Base-by-base conservation (phyloP, 352 stramenopile species). In the Pseudoperonospora humuli region DNA sequence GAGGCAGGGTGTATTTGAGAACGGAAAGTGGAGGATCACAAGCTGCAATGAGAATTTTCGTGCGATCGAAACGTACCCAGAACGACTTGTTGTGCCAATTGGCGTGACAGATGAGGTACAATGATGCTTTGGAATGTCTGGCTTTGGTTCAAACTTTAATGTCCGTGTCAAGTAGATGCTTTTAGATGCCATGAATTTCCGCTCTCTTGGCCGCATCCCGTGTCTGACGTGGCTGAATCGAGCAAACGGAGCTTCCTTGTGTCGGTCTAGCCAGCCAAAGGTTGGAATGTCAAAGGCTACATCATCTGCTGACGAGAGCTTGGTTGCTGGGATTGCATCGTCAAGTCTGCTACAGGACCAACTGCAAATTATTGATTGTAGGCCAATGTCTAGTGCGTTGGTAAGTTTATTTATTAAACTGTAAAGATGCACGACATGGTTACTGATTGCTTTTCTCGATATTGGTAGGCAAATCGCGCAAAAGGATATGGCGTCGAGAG, bases 401-500 rank as follows among this genome's bases (percentile, higher is more conserved):
- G 72, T 84, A 57, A 8, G 26, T 15, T 31, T 48, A 2, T 6
- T 37, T 7, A 25, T 27, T 24, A 56, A 34, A 20, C 13, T 36
- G 10, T 14, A 13, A n/a, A 14, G 5, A 33, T 7, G 28, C 1
- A 26, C 14, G 4, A 15, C 32, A 28, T 36, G n/a, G 32, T 26
- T 40, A 21, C 35, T 43, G 14, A 21, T 45, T 15, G 7, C 21
- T 2, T 5, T 40, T 1, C 13, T 17, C 33, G n/a, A 27, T 36
- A 5, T 28, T 10, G n/a, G 15, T 17, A 83, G 51, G 78, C 74
- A 14, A 84, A 93, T 29, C 77, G 78, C 20, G 74, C 96, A 56
- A 80, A 96, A 66, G 83, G 94, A 45, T 97, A 95, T 65, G 92
- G 94, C 25, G 95, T 97, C 39, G 95, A 98, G 61, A 97, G 95